A percentile compares a stretch with the other conserved stretches of the same genome.
Conservation (phyloP, 164 flowering plant species). For the Nelumbo lutea region DNA sequence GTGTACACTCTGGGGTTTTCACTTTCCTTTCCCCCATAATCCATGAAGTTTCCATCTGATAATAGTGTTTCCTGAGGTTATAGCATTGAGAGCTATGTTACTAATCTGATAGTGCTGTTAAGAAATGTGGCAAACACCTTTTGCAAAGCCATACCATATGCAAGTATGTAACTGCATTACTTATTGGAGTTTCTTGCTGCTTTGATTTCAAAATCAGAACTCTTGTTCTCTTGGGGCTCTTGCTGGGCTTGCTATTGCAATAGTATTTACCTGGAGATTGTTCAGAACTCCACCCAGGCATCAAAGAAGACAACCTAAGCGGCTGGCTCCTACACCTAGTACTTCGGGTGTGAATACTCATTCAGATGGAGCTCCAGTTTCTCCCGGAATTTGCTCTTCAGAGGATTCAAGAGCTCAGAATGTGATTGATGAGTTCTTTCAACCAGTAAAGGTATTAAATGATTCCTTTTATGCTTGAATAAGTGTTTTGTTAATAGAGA, state of each 20-base stretch:
- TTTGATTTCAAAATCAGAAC: constrained; percentile 37
- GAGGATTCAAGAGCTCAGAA: constrained; percentile 58
- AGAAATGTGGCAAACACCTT: not conserved
- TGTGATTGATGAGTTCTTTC: constrained; percentile 74
- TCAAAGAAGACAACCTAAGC: constrained; percentile 63
- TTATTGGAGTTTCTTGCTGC: not conserved
- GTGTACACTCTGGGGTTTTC: not conserved
- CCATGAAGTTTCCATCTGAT: not conserved
- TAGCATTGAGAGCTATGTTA: not conserved
- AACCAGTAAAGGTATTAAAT: constrained; percentile 60
- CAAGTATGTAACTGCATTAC: not conserved
- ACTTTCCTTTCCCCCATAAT: not conserved
- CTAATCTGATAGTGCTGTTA: not conserved
- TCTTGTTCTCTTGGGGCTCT: constrained; percentile 64
- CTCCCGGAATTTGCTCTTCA: constrained; percentile 37
- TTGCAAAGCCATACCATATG: not conserved
- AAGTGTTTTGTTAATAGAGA: constrained; percentile 6
- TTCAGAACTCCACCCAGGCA: constrained; percentile 50
- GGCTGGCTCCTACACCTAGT: constrained; percentile 41
- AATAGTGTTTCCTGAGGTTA: not conserved
- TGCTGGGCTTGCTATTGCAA: constrained; percentile 73
- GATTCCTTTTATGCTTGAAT: not conserved
- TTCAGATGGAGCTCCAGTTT: constrained; percentile 22
- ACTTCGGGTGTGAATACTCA: constrained; percentile 37
- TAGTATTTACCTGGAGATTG: constrained; percentile 75